Percentiles rank a stretch among this genome's conserved stretches.
These are phyloP conservation scores for Trichosporon inkin DNA, from an alignment of 1,284 basidiomycete species.

Conservation along the genomic window DNA sequence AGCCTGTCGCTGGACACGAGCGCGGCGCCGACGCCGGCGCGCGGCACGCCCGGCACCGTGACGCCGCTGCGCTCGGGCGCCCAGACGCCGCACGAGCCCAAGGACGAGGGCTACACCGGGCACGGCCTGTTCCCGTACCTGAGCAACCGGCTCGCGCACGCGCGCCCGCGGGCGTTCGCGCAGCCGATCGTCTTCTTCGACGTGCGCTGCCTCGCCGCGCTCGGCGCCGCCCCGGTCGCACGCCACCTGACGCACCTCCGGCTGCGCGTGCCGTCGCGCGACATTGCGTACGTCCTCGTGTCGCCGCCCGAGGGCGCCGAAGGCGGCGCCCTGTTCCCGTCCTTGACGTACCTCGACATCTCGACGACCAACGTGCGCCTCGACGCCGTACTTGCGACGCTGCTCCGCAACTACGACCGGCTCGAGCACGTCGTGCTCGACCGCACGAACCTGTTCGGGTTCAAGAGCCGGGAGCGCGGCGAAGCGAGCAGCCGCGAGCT, in stretches of 20 bases:
- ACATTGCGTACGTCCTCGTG: conserved; percentile 44
- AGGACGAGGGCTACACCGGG: conserved; percentile 43
- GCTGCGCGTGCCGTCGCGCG: conserved; percentile 46
- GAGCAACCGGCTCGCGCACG: conserved; percentile 34
- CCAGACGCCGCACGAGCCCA: conserved; percentile 15
- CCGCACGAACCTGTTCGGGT: conserved; percentile 51
- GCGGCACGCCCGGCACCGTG: not conserved
- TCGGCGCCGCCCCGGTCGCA: conserved; percentile 44
- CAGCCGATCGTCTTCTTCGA: conserved; percentile 53
- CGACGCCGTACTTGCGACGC: conserved; percentile 39
- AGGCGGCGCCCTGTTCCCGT: conserved; percentile 34
- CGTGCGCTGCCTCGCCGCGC: conserved; percentile 45
- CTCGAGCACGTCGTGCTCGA: conserved; percentile 51
- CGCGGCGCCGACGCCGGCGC: not conserved
- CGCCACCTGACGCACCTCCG: conserved; percentile 46
- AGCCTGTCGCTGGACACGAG: conserved; percentile 18
- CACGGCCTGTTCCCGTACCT: conserved; percentile 50
- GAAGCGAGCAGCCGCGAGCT: conserved; percentile 42
- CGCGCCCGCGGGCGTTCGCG: conserved; percentile 48
- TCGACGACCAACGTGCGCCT: conserved; percentile 51
- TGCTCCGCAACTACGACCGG: conserved; percentile 35
- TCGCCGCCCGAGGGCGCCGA: conserved; percentile 17
- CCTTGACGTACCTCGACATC: conserved; percentile 48
- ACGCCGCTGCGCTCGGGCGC: conserved; percentile 34
- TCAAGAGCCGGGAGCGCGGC: conserved; percentile 45